Evolutionary conservation across 495 filamentous ascomycete species (phyloP).

Genomic region (Penicillium alfredii): DNA sequence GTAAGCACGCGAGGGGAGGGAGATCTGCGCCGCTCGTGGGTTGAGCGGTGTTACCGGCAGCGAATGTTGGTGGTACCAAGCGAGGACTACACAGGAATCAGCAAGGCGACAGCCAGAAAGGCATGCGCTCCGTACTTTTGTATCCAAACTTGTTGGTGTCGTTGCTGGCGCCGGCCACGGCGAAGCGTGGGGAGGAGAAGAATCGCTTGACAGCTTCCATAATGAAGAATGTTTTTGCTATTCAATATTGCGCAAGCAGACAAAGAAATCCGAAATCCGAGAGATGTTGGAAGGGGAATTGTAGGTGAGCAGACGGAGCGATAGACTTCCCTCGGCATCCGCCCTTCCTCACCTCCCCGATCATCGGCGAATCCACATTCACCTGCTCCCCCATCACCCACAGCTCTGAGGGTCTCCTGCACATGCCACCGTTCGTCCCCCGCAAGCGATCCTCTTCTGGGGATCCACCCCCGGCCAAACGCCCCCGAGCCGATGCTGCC

Average conservation of each 20-base stretch:
- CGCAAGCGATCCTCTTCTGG: conserved; percentile 45
- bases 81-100: conserved; percentile 59
- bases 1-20: conserved; percentile 48
- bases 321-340: too few relatives aligned
- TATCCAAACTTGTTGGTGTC: conserved; percentile 86
- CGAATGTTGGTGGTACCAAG: conserved; percentile 75
- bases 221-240: too few relatives aligned
- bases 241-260: too few relatives aligned
- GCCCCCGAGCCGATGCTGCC: conserved; percentile 29
- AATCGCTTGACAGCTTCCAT: conserved; percentile 63
- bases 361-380: too few relatives aligned
- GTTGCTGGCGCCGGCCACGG: conserved; percentile 85
- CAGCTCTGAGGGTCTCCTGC: too few relatives aligned
- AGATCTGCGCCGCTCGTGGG: conserved; percentile 58
- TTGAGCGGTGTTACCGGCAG: conserved; percentile 81
- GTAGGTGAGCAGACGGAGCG: too few relatives aligned
- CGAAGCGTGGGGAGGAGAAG: conserved; percentile 76
- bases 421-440: conserved; percentile 51
- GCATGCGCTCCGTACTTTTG: conserved; percentile 54
- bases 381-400: too few relatives aligned
- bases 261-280: too few relatives aligned
- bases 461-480: conserved; percentile 66
- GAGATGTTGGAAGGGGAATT: too few relatives aligned
- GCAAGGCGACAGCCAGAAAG: conserved; percentile 2
- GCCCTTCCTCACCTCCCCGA: too few relatives aligned